Evolutionary conservation across 306 rosid species (phyloP).

Genomic region (Vigna nakashimae): DNA sequence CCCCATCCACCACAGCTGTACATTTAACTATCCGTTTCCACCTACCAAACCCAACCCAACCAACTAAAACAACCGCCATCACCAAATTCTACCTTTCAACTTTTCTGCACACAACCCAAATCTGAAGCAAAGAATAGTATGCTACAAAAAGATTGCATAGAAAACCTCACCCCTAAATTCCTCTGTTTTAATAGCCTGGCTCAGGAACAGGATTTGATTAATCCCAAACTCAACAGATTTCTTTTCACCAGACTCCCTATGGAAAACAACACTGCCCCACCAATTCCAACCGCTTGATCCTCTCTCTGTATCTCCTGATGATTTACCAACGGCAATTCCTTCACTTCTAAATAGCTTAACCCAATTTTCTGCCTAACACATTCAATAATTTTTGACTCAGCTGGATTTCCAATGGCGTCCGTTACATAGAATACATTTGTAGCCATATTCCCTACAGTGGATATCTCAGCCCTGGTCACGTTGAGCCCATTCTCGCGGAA

Average conservation of each 20-base stretch:
- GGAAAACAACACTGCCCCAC: slow-evolving; percentile 86
- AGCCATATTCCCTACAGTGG: slow-evolving; percentile 61
- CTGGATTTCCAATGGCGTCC: slow-evolving; percentile 68
- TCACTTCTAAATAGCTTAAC: slow-evolving; percentile 67
- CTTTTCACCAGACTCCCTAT: slow-evolving; percentile 89
- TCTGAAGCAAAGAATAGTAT: slow-evolving; percentile 74
- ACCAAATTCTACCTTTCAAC: slow-evolving; percentile 56
- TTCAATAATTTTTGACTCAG: slow-evolving; percentile 66
- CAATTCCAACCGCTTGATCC: slow-evolving; percentile 70
- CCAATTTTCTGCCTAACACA: slow-evolving; percentile 82
- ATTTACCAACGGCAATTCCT: slow-evolving; percentile 66
- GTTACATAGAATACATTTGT: slow-evolving; percentile 82
- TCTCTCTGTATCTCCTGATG: slow-evolving; percentile 59
- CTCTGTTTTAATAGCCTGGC: background rate
- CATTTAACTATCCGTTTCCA: slow-evolving; percentile 40
- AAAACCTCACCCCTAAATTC: slow-evolving; percentile 31
- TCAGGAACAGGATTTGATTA: slow-evolving; percentile 79
- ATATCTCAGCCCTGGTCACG: slow-evolving; percentile 88
- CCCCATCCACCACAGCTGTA: slow-evolving; percentile 36
- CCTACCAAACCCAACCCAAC: slow-evolving; percentile 70
- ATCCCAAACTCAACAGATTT: slow-evolving; percentile 85
- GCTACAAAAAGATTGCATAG: slow-evolving; percentile 38
- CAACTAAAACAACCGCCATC: slow-evolving; percentile 52
- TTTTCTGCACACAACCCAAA: slow-evolving; percentile 68
- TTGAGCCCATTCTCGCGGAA: slow-evolving; percentile 90